Base-by-base conservation (phyloP, 345 rosid species). In the Cochlearia excelsa region DNA sequence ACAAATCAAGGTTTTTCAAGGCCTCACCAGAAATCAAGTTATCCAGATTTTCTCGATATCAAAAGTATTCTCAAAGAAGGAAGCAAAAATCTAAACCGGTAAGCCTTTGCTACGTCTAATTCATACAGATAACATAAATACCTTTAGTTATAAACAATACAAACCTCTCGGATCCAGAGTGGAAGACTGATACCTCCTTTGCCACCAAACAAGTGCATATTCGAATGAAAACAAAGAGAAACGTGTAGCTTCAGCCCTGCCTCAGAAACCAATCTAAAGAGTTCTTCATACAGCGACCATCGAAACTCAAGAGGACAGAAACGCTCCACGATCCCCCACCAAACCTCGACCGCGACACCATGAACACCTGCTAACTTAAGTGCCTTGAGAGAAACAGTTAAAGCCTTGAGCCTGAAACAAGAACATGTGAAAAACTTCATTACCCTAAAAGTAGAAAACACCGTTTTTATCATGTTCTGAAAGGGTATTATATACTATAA, bases 261-360 rank as follows among this genome's bases (percentile, higher is more conserved):
- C 54, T 78, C 78, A 61, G 88, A 71, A 33, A 83, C 67, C 63
- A 78, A 41, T 62, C 78, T 80, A 56, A 83, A 80, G 56, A 80
- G 80, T 49, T 76, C 83, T 70, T 83, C 88, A 65, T 83, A 83
- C 33, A 80, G 60, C 46, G 82, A 77, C 88, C 88, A 83, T 66
- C 75, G 64, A 59, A 78, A 83, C 68, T 80, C 77, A 29, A 59
- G 75, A 70, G 88, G 88, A 51, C 73, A 66, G 54, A 74, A 70
- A 40, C 88, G 85, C 73, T 83, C 88, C 7, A 83, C 85, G 45
- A 83, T 68, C 26, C 88, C 88, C 88, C 88, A 83, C 85, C 85
- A 83, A 63, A 83, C 83, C 74, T 83, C 88, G 39, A 80, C 85
- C 7, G 83, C 88, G 46, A 83, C 76, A 63, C 88, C 88, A 64